Percentiles rank a stretch among this genome's conserved stretches.
These are phyloP conservation scores for Echria macrotheca DNA, from an alignment of 495 filamentous ascomycete species.

Conservation along the genomic window DNA sequence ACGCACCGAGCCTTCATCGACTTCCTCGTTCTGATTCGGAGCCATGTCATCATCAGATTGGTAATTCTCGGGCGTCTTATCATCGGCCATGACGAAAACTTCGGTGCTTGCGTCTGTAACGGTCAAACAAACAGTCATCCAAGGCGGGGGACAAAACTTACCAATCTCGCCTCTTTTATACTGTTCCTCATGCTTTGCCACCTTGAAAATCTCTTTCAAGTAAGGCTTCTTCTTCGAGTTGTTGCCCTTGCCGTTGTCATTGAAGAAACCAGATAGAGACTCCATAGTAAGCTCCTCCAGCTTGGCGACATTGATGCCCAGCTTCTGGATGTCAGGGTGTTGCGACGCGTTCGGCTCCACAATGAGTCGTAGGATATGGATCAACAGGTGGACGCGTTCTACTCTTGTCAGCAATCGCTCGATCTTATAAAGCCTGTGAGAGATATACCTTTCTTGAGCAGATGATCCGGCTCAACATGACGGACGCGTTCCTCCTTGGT, in stretches of 20 bases:
- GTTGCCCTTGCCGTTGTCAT: constrained; percentile 34
- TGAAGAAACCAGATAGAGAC: constrained; percentile 39
- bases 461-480: constrained; percentile 83
- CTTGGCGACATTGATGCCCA: constrained; percentile 37
- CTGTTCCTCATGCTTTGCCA: constrained; percentile 58
- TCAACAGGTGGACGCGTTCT: constrained; percentile 59
- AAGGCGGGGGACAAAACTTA: too few species aligned
- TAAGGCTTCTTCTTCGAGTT: constrained; percentile 40
- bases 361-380: constrained; percentile 58
- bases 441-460: constrained; percentile 62
- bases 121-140: not conserved
- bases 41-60: constrained; percentile 31
- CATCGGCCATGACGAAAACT: constrained; percentile 36
- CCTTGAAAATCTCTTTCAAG: constrained; percentile 62
- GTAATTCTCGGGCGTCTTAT: constrained; percentile 24
- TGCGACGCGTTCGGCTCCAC: constrained; percentile 39
- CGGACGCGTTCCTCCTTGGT: constrained; percentile 35
- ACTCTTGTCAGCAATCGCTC: constrained; percentile 1
- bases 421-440: not conserved
- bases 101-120: constrained; percentile 34
- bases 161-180: constrained; percentile 56
- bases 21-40: constrained; percentile 21
- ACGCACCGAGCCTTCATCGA: constrained; percentile 11
- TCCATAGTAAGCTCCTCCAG: constrained; percentile 45
- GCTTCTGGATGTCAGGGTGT: constrained; percentile 32